phyloP scores from a whole-genome alignment of 1,284 basidiomycete species.

The Melampsora americana region DNA sequence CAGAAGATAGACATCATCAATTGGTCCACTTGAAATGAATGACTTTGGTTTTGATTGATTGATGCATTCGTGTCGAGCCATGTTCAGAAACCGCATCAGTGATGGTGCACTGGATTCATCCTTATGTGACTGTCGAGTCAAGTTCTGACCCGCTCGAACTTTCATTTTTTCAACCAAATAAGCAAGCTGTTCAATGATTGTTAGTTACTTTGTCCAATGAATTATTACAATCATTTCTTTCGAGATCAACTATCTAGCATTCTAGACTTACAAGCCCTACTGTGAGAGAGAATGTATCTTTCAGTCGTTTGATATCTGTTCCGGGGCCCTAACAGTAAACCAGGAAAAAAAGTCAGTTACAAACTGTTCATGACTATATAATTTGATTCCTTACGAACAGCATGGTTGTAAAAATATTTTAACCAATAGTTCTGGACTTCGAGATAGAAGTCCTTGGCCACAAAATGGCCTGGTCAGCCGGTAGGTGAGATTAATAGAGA shows the following conservation, averaged over 20 bases:
- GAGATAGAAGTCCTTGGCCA: constrained; percentile 6
- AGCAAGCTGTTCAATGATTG: neutral
- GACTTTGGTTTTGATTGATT: neutral
- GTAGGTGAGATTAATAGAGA: neutral
- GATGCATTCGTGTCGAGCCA: constrained; percentile 1
- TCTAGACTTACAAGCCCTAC: neutral
- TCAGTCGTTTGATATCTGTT: constrained; percentile 9
- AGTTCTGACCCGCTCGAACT: neutral
- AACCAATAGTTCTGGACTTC: constrained; percentile 7
- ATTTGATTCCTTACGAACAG: no score
- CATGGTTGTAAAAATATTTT: constrained; percentile 11
- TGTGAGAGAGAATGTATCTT: constrained; percentile 13
- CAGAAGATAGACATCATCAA: neutral
- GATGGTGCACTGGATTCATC: neutral
- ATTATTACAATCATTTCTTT: no score
- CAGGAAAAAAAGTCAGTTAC: no score
- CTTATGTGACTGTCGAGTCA: neutral
- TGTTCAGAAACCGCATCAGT: neutral
- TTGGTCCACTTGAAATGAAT: no score
- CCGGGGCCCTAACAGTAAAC: neutral
- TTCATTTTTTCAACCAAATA: neutral
- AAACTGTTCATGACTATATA: no score
- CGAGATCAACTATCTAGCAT: neutral
- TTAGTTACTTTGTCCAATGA: neutral
- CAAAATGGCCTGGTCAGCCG: neutral